Evolutionary conservation across 768 basidiomycete genomes (phyloP).

Genomic region (Amanita jacksonii): DNA sequence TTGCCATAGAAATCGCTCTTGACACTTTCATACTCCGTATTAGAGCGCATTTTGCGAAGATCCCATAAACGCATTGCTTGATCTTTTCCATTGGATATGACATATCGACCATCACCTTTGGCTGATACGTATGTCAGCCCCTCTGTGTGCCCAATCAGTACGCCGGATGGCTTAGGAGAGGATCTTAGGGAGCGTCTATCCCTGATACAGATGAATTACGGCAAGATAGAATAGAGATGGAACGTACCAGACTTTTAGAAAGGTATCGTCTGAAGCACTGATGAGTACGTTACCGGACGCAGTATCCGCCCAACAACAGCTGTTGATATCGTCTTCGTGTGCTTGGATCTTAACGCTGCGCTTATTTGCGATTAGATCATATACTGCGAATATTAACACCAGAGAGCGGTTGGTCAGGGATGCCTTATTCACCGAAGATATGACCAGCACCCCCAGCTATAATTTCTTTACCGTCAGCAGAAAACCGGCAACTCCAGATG

Average conservation of each 20-base stretch:
- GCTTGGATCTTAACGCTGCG: constrained; percentile 82
- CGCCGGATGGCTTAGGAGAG: constrained; percentile 76
- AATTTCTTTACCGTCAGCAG: constrained; percentile 92
- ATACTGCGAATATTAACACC: constrained; percentile 42
- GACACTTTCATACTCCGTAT: constrained; percentile 53
- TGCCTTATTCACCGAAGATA: constrained; percentile 48
- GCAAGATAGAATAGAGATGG: constrained; percentile 36
- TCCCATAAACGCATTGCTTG: constrained; percentile 91
- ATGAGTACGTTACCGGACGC: constrained; percentile 89
- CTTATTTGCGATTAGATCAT: constrained; percentile 75
- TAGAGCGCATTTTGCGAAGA: constrained; percentile 83
- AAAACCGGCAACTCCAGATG: constrained; percentile 94
- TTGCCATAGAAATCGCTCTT: constrained; percentile 44
- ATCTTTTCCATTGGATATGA: constrained; percentile 95
- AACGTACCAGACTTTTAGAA: constrained; percentile 87
- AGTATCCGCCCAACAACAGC: constrained; percentile 92
- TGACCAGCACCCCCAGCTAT: constrained; percentile 86
- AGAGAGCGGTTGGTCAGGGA: background rate
- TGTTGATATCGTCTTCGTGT: constrained; percentile 88
- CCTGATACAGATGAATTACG: constrained; percentile 30
- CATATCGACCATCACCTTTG: constrained; percentile 92
- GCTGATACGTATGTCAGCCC: constrained; percentile 92
- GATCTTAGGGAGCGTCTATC: constrained; percentile 46
- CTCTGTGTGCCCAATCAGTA: constrained; percentile 92
- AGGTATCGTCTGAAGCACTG: constrained; percentile 91